Base-by-base conservation (phyloP, 805 yeast species). In the Phaffomyces opuntiae region DNA sequence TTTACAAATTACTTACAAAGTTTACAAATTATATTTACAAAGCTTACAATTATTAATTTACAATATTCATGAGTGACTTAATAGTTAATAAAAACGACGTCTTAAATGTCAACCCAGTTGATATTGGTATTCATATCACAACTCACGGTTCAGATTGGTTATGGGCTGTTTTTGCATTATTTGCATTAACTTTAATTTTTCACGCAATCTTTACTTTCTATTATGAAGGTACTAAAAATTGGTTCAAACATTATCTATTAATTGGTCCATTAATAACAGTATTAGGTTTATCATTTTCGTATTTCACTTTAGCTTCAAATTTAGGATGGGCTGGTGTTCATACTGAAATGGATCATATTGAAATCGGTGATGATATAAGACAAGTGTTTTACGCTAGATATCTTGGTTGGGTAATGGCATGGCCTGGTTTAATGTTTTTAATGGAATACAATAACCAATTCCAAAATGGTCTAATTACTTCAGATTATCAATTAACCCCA, bases 121-220 rank as follows among this genome's bases (percentile, higher is more conserved):
- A 60, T 17, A 62, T 71, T 42, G 83, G 77, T 50, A 71, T 78
- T 56, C 73, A 72, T 45, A 49, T 81, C 32, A 79, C 83, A 12
- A 49, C 57, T 13, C 77, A 74, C 54, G 86, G 87, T 59, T 78
- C 84, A 9, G 77, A 76, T 59, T 81, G 84, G 85, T 68, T 75
- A 52, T 81, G 85, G 85, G 74, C 86, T 1, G 81, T 67, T 13
- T 79, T 81, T 55, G 60, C 75, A 5, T 43, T 77, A 35, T 73
- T 78, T 53, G 67, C 67, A 17, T 40, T 69, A 1, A 56, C 69
- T n/a, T 56, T 77, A 5, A 26, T 70, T 5, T 43, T 43, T 26
- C 62, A 62, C 48, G 49, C 54, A 9, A 47, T 53, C 37, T 48
- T 57, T 35, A 43, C 49, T 16, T 38, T 48, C 62, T 63, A 45